Evolutionary conservation across 139 green algal genomes (phyloP).

Genomic region (Dunaliella sp.): DNA sequence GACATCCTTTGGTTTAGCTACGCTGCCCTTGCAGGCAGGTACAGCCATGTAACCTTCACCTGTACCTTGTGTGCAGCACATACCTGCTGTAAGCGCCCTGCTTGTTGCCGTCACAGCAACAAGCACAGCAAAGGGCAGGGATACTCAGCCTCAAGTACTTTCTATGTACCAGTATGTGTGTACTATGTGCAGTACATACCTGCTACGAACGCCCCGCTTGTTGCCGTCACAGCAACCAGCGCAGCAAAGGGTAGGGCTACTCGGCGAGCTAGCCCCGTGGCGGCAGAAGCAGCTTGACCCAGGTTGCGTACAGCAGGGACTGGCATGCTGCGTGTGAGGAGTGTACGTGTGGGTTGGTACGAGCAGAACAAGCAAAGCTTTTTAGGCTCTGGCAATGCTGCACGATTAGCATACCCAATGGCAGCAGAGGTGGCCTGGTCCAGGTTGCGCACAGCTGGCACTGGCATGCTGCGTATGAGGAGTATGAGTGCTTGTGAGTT

Average conservation of each 20-base stretch:
- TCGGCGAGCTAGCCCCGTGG: slow-evolving; percentile 37
- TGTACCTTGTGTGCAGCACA: background rate
- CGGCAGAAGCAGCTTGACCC: slow-evolving; percentile 11
- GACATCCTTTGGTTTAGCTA: too few relatives aligned
- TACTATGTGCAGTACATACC: slow-evolving; percentile 19
- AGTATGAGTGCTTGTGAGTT: too few relatives aligned
- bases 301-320: slow-evolving; percentile 13
- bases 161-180: background rate
- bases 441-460: too few relatives aligned
- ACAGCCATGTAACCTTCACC: too few relatives aligned
- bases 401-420: too few relatives aligned
- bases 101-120: background rate
- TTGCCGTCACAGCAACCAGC: slow-evolving; percentile 87
- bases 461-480: too few relatives aligned
- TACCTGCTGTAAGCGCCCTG: background rate
- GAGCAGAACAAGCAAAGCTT: too few relatives aligned
- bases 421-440: too few relatives aligned
- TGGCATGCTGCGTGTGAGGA: slow-evolving; percentile 16
- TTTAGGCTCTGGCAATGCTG: too few relatives aligned
- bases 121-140: background rate
- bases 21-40: too few relatives aligned
- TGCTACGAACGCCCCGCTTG: slow-evolving; percentile 85
- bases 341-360: too few relatives aligned
- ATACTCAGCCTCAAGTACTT: background rate
- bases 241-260: slow-evolving; percentile 68